Evolutionary conservation across 352 stramenopile species (phyloP).

Genomic region (Pythium aristosporum): DNA sequence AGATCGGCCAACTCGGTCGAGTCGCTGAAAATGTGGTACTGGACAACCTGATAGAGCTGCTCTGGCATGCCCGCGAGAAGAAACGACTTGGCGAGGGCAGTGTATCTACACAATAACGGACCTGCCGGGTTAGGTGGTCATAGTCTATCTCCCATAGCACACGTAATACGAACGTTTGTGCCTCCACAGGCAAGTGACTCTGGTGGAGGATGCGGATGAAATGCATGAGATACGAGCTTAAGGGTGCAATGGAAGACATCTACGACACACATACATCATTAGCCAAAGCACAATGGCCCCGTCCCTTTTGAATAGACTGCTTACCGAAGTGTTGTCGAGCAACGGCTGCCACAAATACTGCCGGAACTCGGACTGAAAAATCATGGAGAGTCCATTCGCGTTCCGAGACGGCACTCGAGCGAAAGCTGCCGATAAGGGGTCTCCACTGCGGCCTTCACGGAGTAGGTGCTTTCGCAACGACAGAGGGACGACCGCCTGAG

Average conservation of each 20-base stretch:
- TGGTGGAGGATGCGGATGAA: constrained; percentile 62
- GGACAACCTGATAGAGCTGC: constrained; percentile 69
- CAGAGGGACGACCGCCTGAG: constrained; percentile 20
- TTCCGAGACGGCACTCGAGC: constrained; percentile 28
- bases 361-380: constrained; percentile 63
- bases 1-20: constrained; percentile 58
- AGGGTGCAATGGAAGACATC: constrained; percentile 32
- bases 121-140: too few species aligned
- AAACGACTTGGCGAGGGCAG: constrained; percentile 53
- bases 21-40: constrained; percentile 55
- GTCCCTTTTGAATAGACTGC: constrained; percentile 1
- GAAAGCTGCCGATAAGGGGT: not conserved
- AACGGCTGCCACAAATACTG: constrained; percentile 51
- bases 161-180: constrained; percentile 39
- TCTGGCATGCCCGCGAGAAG: constrained; percentile 38
- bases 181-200: constrained; percentile 54
- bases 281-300: not conserved
- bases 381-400: constrained; percentile 39
- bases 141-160: not conserved
- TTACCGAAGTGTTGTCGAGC: constrained; percentile 41
- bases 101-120: constrained; percentile 33
- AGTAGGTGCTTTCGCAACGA: constrained; percentile 19
- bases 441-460: not conserved
- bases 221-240: constrained; percentile 62
- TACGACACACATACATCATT: constrained; percentile 16